Evolutionary conservation across 495 filamentous ascomycete genomes (phyloP).

Genomic region (Penicillium longicatenatum): DNA sequence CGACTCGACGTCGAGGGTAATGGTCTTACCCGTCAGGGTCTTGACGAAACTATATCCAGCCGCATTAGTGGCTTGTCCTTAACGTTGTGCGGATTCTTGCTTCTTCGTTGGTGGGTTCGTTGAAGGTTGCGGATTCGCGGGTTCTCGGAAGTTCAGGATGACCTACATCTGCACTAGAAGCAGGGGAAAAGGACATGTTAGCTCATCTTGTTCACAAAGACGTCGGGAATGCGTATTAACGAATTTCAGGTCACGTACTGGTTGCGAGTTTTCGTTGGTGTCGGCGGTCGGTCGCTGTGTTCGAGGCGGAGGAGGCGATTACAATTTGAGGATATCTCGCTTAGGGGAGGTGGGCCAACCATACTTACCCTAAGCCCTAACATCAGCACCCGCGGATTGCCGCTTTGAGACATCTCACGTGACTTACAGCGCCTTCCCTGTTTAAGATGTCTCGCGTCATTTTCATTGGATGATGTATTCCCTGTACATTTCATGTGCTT

Average conservation of each 20-base stretch:
- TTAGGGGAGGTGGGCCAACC: slow-evolving; percentile 44
- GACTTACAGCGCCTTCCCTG: background rate
- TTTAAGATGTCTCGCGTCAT: background rate
- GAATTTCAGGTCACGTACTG: slow-evolving; percentile 52
- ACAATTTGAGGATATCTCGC: slow-evolving; percentile 52
- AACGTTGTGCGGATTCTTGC: slow-evolving; percentile 10
- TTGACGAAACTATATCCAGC: slow-evolving; percentile 79
- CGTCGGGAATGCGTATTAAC: slow-evolving; percentile 18
- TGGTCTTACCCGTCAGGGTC: slow-evolving; percentile 98
- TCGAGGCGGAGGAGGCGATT: slow-evolving; percentile 45
- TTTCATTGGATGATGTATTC: background rate
- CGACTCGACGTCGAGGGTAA: slow-evolving; percentile 99
- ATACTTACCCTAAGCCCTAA: slow-evolving; percentile 45
- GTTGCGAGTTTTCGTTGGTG: slow-evolving; percentile 58
- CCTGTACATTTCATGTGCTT: no score
- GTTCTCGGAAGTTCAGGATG: slow-evolving; percentile 24
- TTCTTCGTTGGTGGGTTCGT: slow-evolving; percentile 12
- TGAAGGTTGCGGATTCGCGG: slow-evolving; percentile 16
- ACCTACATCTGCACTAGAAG: slow-evolving; percentile 79
- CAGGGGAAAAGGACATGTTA: slow-evolving; percentile 44
- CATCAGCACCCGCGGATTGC: slow-evolving; percentile 3
- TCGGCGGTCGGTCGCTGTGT: slow-evolving; percentile 50
- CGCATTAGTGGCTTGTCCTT: slow-evolving; percentile 41
- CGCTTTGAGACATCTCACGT: slow-evolving; percentile 14
- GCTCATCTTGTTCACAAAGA: slow-evolving; percentile 24